phyloP scores from a whole-genome alignment of 108 stramenopile genomes.

The Cyclostephanos tholiformis region DNA sequence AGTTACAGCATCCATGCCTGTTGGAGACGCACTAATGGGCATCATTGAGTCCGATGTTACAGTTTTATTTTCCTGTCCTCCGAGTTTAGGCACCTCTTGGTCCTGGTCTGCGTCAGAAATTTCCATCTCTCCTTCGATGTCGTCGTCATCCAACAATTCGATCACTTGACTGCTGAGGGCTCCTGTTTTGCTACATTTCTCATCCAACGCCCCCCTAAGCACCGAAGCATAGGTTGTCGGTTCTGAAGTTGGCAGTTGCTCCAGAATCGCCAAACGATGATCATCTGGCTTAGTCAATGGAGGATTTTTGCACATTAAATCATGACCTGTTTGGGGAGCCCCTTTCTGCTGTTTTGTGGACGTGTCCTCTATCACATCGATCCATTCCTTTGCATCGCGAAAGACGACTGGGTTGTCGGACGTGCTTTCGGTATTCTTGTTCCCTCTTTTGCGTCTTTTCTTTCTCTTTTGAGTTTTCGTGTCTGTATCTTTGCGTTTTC shows the following conservation, averaged over 20 bases:
- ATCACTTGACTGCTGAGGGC: conserved; percentile 10
- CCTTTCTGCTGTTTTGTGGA: not conserved
- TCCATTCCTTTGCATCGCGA: conserved; percentile 19
- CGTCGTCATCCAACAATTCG: not conserved
- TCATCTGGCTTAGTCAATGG: not conserved
- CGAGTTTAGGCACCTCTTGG: not conserved
- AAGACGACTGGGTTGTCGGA: not conserved
- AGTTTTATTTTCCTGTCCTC: not conserved
- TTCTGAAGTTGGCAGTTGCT: conserved; percentile 24
- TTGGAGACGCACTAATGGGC: conserved; percentile 1
- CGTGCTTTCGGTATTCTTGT: not conserved
- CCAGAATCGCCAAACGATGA: not conserved
- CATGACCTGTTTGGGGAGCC: conserved; percentile 1
- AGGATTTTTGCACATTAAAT: conserved; percentile 1
- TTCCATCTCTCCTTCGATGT: conserved; percentile 37
- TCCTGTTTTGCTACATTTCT: not conserved
- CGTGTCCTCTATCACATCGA: conserved; percentile 9
- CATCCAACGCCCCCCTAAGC: conserved; percentile 16
- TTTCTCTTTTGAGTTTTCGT: conserved; percentile 21
- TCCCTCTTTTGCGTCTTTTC: conserved; percentile 6
- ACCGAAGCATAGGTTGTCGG: conserved; percentile 37
- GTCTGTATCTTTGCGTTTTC: conserved; percentile 6
- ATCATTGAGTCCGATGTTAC: conserved; percentile 6
- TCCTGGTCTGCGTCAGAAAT: conserved; percentile 41
- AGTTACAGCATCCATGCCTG: not conserved